Conservation (phyloP, 2,329 filamentous ascomycete species). For the Verticillium dahliae region DNA sequence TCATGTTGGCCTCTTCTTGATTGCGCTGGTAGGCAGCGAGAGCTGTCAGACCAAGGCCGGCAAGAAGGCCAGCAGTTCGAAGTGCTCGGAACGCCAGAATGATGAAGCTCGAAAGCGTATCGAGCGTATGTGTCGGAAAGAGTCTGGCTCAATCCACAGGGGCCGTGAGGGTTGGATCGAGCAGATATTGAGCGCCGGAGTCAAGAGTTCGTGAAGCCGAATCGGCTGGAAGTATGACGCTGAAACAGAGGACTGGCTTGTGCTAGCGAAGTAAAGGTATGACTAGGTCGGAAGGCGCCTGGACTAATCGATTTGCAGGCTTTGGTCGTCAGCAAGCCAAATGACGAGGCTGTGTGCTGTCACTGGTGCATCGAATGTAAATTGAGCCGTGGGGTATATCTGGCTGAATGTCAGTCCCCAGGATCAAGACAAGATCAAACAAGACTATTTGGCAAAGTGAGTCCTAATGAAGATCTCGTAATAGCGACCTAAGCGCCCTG, state of each 20-base stretch:
- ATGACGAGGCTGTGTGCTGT: not conserved
- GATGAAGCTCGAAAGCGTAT: slow-evolving; percentile 11
- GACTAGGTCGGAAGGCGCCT: not conserved
- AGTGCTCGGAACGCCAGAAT: slow-evolving; percentile 51
- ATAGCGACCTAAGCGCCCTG: no score
- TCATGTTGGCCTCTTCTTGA: slow-evolving; percentile 30
- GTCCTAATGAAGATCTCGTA: no score
- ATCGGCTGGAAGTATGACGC: not conserved
- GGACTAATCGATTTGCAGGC: not conserved
- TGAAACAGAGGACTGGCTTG: not conserved
- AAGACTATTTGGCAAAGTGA: no score
- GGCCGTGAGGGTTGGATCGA: not conserved
- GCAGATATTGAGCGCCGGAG: not conserved
- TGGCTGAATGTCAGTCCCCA: not conserved
- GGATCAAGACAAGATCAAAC: no score
- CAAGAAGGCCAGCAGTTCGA: slow-evolving; percentile 46
- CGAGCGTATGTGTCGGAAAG: not conserved
- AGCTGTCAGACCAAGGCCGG: slow-evolving; percentile 53
- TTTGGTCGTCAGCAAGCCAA: not conserved
- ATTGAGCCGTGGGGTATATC: not conserved
- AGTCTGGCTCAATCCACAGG: not conserved
- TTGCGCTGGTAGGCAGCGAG: slow-evolving; percentile 46
- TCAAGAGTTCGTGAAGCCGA: no score
- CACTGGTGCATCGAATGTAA: not conserved
- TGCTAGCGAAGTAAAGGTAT: not conserved